Evolutionary conservation across 208 protist species (phyloP).

Genomic region (Trypanosomatidae sp.): DNA sequence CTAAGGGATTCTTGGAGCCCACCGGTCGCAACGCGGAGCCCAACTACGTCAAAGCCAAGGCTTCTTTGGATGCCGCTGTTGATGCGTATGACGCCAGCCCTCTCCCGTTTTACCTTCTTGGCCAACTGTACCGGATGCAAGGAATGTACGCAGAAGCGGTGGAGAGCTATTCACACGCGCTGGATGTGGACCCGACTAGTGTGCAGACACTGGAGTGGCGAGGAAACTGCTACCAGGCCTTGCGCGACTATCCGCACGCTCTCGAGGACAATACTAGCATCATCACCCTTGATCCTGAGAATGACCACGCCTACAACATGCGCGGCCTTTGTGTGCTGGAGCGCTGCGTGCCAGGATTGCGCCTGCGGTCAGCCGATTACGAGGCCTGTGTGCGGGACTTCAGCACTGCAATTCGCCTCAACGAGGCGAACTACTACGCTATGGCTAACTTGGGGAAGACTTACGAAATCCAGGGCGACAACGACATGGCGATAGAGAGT

Average conservation of each 20-base stretch:
- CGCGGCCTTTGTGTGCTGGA: constrained; percentile 78
- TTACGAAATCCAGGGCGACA: constrained; percentile 81
- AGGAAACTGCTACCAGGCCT: constrained; percentile 60
- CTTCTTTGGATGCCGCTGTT: constrained; percentile 65
- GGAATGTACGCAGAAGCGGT: constrained; percentile 72
- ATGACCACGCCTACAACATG: constrained; percentile 94
- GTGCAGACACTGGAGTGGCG: constrained; percentile 71
- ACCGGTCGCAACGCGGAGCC: constrained; percentile 50
- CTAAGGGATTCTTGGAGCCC: constrained; percentile 64
- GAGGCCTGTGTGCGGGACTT: constrained; percentile 83
- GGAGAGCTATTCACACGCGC: constrained; percentile 68
- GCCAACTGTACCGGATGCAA: constrained; percentile 61
- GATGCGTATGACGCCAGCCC: constrained; percentile 73
- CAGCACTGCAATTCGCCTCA: constrained; percentile 76
- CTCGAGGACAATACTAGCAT: constrained; percentile 91
- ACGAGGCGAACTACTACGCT: constrained; percentile 94
- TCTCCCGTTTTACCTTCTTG: constrained; percentile 64
- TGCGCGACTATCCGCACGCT: constrained; percentile 61
- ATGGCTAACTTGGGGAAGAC: constrained; percentile 87
- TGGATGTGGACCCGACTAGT: constrained; percentile 67
- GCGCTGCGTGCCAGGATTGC: constrained; percentile 77
- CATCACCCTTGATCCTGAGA: constrained; percentile 82
- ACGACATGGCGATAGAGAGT: constrained; percentile 67
- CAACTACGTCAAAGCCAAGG: constrained; percentile 82
- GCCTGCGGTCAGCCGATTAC: constrained; percentile 66